Evolutionary conservation across 371 early-diverging fungal genomes (phyloP), one percentile per base, ranked within the genome.

Genomic region (Mucor saturninus): DNA sequence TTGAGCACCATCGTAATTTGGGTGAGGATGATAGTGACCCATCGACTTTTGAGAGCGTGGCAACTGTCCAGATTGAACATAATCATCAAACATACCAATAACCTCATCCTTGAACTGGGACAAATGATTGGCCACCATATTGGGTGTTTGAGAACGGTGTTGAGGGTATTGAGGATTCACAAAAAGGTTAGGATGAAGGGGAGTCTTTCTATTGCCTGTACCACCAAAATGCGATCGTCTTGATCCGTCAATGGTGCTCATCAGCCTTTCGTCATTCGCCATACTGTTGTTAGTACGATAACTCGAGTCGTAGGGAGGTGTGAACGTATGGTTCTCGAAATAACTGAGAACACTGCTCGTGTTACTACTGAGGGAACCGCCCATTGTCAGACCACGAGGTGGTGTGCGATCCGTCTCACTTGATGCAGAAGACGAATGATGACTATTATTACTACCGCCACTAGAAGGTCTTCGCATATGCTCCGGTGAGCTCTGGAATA

Each of bases 41-140:
- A 42, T 43, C 11, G 46, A 49, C 5, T 40, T 49, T 8, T 63
- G 43, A 13, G 56, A 50, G 5, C 37, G 13, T 15, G 32, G 32
- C 14, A 13, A 32, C 38, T 59, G 59, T 21, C 64, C 61, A 13
- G 62, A 60, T 29, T 56, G 61, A 11, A 69, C 58, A 21, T 61
- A 50, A 4, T 65, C 15, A 42, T 69, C 65, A 32, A 69, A 37
- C 38, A 61, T 29, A n/a, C 38, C 29, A 26, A 61, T 58, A 6
- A 69, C 46, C 39, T 69, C 65, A 15, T 59, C 9, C n/a, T 65
- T 65, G 7, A 69, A 56, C 32, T 53, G 61, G 37, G 38, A 31
- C 10, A 64, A 26, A 28, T 64, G 46, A 2, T 57, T 40, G 8
- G 54, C 31, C 6, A 39, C 46, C 48, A 54, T 21, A 43, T 56